Evolutionary conservation across 331 rosid genomes (phyloP).

Genomic region (Pyracantha coccinea): DNA sequence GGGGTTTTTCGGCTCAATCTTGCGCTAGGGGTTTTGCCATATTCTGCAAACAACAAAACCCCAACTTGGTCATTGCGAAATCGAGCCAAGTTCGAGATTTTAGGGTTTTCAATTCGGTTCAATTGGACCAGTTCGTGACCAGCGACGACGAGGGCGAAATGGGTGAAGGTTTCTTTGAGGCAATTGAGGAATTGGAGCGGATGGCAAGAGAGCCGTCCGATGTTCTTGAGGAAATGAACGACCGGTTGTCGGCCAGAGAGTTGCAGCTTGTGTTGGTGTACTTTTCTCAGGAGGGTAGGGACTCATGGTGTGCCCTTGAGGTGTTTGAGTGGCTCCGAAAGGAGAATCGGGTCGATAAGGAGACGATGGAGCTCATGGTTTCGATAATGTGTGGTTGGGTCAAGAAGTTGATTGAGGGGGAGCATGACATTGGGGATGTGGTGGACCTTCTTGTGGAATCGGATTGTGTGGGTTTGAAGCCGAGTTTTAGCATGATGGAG

Average conservation of each 20-base stretch:
- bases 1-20: constrained; percentile 18
- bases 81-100: constrained; percentile 35
- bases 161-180: constrained; percentile 88
- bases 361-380: constrained; percentile 98
- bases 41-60: constrained; percentile 18
- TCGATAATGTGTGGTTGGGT: constrained; percentile 90
- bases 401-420: constrained; percentile 68
- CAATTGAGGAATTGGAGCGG: constrained; percentile 86
- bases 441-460: constrained; percentile 90
- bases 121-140: constrained; percentile 73
- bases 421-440: constrained; percentile 59
- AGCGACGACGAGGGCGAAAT: constrained; percentile 80
- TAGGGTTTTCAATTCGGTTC: constrained; percentile 52
- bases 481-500: constrained; percentile 90
- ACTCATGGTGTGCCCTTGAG: constrained; percentile 96
- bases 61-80: constrained; percentile 12
- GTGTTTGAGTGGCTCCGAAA: constrained; percentile 96
- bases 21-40: constrained; percentile 26
- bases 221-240: constrained; percentile 89
- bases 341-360: constrained; percentile 90
- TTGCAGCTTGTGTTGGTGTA: constrained; percentile 85
- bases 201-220: constrained; percentile 96
- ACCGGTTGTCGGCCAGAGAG: constrained; percentile 79
- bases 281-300: constrained; percentile 95
- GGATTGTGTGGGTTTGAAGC: constrained; percentile 95